Evolutionary conservation across 345 rosid species (phyloP).

Genomic region (Eucalyptus marginata): DNA sequence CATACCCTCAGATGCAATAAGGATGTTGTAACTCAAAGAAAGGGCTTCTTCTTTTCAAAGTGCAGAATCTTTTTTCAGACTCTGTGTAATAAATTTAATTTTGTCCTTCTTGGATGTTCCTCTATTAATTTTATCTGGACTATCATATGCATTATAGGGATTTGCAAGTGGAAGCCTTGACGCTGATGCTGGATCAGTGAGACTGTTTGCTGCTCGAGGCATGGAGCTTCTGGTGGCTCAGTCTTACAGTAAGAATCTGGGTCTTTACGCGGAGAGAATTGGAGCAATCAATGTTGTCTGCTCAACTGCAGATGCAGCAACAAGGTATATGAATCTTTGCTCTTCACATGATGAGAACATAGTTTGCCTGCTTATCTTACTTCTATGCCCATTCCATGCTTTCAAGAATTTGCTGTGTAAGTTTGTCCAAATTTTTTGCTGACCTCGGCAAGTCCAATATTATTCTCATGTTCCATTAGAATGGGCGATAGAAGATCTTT

Average conservation of each 20-base stretch:
- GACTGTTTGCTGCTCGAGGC: conserved; percentile 73
- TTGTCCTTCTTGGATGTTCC: not conserved
- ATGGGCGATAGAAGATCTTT: not conserved
- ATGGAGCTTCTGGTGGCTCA: conserved; percentile 92
- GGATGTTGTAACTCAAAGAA: not conserved
- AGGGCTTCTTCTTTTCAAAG: not conserved
- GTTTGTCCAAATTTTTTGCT: not conserved
- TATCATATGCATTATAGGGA: conserved; percentile 30
- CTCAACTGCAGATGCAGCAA: conserved; percentile 75
- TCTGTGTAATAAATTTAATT: not conserved
- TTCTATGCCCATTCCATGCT: not conserved
- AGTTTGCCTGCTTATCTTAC: not conserved
- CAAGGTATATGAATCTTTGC: conserved; percentile 31
- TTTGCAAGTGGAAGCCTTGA: conserved; percentile 99
- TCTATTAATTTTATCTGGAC: not conserved
- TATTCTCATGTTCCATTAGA: not conserved
- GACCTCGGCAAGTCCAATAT: not conserved
- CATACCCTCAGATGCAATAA: not conserved
- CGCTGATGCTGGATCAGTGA: conserved; percentile 80
- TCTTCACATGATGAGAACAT: not conserved
- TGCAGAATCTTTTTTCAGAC: not conserved
- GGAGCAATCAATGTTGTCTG: conserved; percentile 91
- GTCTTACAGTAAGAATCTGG: conserved; percentile 93
- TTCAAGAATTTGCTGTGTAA: not conserved
- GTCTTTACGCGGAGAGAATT: conserved; percentile 84